A percentile compares a stretch with the other conserved stretches of the same genome.
Evolutionary conservation across 352 stramenopile genomes (phyloP).

Genomic region (Chrysophaeum taylorii): DNA sequence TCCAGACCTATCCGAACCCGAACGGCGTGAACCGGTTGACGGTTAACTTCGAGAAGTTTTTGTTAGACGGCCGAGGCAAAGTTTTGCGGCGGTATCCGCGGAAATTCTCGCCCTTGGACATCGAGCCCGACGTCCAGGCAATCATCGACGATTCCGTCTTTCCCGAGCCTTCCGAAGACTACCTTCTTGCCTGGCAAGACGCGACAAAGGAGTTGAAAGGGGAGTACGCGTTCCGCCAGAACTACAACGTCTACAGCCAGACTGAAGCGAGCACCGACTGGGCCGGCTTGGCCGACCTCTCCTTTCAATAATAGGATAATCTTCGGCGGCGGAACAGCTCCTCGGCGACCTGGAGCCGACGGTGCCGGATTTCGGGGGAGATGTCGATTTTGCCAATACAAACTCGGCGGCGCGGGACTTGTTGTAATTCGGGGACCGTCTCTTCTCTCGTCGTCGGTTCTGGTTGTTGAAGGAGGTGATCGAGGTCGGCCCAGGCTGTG

Average conservation of each 20-base stretch:
- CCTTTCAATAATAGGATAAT: too few species aligned
- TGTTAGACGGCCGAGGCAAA: conserved; percentile 31
- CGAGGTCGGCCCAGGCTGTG: too few species aligned
- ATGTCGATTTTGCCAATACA: too few species aligned
- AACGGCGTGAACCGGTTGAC: conserved; percentile 38
- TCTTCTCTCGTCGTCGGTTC: too few species aligned
- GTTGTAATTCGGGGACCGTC: too few species aligned
- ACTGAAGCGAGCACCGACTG: neutral
- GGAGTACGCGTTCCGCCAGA: conserved; percentile 36
- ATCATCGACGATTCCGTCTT: conserved; percentile 20
- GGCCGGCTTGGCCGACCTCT: neutral
- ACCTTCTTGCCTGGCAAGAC: conserved; percentile 27
- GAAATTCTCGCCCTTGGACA: conserved; percentile 28
- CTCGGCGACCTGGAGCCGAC: too few species aligned
- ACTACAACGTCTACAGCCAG: conserved; percentile 30
- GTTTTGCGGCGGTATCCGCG: conserved; percentile 33
- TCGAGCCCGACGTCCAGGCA: conserved; percentile 31
- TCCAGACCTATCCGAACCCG: conserved; percentile 23
- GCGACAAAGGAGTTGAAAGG: conserved; percentile 26
- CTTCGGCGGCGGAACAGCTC: too few species aligned
- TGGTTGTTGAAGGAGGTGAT: too few species aligned
- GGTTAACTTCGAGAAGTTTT: conserved; percentile 44
- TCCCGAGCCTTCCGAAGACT: conserved; percentile 19
- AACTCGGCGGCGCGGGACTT: too few species aligned
- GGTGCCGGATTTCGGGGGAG: too few species aligned